Evolutionary conservation across 441 rosid species (phyloP).

Genomic region (California macrophylla): DNA sequence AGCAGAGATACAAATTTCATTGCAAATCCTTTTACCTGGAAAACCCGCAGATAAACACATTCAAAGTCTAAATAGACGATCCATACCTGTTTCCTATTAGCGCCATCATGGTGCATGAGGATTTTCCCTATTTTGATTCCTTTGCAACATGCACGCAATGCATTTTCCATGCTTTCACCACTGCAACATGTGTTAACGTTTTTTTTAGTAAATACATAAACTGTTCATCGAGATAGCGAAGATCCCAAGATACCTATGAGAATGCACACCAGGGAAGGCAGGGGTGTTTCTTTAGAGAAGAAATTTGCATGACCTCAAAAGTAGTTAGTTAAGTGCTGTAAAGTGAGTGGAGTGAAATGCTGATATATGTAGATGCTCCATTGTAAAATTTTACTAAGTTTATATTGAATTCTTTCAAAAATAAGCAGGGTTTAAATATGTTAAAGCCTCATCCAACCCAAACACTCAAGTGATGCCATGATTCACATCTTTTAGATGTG

Average conservation of each 20-base stretch:
- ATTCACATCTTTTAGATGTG: too few species aligned
- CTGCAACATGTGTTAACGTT: slow-evolving; percentile 24
- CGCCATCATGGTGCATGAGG: slow-evolving; percentile 87
- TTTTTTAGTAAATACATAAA: background rate
- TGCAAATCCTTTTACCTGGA: background rate
- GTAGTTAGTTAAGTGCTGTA: background rate
- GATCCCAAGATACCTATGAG: background rate
- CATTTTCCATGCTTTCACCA: slow-evolving; percentile 99
- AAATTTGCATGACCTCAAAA: background rate
- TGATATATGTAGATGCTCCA: background rate
- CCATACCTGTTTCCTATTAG: slow-evolving; percentile 74
- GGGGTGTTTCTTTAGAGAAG: background rate
- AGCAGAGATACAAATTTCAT: background rate
- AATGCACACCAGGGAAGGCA: background rate
- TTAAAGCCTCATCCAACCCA: too few species aligned
- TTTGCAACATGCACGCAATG: slow-evolving; percentile 91
- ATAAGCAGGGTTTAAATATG: background rate
- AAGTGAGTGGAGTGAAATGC: background rate
- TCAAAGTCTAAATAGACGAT: background rate
- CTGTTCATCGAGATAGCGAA: background rate
- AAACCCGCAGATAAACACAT: background rate
- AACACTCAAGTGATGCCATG: too few species aligned
- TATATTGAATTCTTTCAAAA: background rate
- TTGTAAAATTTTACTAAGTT: background rate
- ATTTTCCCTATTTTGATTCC: slow-evolving; percentile 95